Base-by-base conservation (phyloP, 306 rosid species). In the Cucurbita pepo region DNA sequence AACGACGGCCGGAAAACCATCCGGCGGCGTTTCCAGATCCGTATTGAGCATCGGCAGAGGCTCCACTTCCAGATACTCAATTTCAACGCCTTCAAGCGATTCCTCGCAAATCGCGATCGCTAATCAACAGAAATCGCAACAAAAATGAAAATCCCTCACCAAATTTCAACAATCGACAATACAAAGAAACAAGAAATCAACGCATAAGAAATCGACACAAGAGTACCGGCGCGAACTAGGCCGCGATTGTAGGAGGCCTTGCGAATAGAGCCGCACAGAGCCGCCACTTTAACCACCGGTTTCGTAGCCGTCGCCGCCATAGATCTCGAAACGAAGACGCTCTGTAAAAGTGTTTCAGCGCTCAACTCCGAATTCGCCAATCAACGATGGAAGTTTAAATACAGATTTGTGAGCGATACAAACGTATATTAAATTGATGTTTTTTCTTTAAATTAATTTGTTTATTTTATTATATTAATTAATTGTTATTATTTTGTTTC, bases 191-290 rank as follows among this genome's bases (percentile, higher is more conserved):
- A 30, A 44, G 6, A 48, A 4, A 48, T 11, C 11, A 10, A 25
- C 25, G 25, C 25, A 25, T 25, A 25, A 25, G 25, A 25, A 25
- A 48, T 13, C n/a, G 51, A 34, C 0, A 6, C 3, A 14, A 6
- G 10, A 51, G 45, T 41, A 89, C 96, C 96, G 6, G 90, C 77
- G 74, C 90, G 90, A 54, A 90, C 18, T 5, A 90, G 89, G 57
- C 92, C 90, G 1, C 82, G 76, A 65, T 87, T 78, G 76, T 11
- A 81, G 37, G 96, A 90, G 45, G 74, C 90, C 62, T 79, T 80
- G 6, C 96, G 87, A 0, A 90, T 75, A 12, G 96, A 90, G 4
- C 96, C 92, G 44, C 85, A 82, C 3, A 90, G 8, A 6, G 96
- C 92, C 5, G 78, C 96, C 36, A 87, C 83, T 57, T 84, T 82